A percentile compares a stretch with the other conserved stretches of the same genome.
These are phyloP conservation scores for Phytophthora pluvialis DNA, from an alignment of 352 stramenopile genomes.

Conservation along the genomic window DNA sequence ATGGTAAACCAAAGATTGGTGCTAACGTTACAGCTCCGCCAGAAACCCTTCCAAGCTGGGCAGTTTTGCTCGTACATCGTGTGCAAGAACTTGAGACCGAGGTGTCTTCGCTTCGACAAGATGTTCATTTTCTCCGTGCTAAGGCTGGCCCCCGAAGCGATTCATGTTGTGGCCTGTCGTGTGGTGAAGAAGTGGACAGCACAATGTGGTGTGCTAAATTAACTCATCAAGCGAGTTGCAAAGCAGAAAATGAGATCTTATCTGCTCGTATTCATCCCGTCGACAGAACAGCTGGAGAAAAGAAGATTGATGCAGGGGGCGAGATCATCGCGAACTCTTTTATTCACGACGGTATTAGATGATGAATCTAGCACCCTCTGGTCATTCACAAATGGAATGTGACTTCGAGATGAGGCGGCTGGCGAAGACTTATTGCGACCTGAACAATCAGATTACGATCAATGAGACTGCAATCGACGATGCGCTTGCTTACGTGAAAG, in stretches of 20 bases:
- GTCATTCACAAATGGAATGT: not conserved
- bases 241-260: not conserved
- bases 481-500: slow-evolving; percentile 13
- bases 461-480: slow-evolving; percentile 26
- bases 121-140: not conserved
- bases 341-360: not conserved
- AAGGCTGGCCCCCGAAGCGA: not conserved
- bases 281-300: not conserved
- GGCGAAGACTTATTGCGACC: slow-evolving; percentile 8
- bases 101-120: not conserved
- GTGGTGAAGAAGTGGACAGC: no score
- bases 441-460: slow-evolving; percentile 13
- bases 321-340: no score
- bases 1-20: no score
- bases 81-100: not conserved
- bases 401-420: slow-evolving; percentile 1
- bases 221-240: not conserved
- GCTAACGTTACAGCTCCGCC: not conserved
- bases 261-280: not conserved
- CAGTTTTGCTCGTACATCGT: not conserved
- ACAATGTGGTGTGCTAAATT: not conserved
- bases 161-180: not conserved
- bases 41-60: not conserved
- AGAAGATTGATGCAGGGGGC: not conserved
- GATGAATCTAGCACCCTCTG: not conserved